These are phyloP conservation scores for Rhodotorula sp. DNA, from an alignment of 1,284 basidiomycete genomes.

Conservation along the genomic window DNA sequence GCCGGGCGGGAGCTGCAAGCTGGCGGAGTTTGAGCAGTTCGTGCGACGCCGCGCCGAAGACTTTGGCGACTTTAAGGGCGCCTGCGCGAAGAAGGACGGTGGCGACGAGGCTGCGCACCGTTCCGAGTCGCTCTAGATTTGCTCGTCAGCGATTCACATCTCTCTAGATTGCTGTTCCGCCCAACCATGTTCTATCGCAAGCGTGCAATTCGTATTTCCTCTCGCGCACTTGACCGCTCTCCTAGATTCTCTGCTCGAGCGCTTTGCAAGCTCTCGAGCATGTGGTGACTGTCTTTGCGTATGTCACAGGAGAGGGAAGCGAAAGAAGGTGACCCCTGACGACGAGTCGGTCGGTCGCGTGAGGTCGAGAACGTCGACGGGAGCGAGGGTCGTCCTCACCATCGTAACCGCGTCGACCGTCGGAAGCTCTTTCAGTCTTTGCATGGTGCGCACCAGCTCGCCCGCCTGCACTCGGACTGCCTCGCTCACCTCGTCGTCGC, in stretches of 20 bases:
- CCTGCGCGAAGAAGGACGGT: constrained; percentile 36
- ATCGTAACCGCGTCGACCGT: not conserved
- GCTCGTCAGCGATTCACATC: no score
- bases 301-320: no score
- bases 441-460: constrained; percentile 1
- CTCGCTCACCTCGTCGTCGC: not conserved
- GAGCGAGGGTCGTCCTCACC: not conserved
- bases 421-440: not conserved
- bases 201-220: no score
- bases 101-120: not conserved
- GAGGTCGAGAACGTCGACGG: not conserved
- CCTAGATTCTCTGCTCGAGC: no score
- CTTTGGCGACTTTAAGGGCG: constrained; percentile 43
- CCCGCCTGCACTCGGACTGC: not conserved
- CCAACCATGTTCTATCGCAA: no score
- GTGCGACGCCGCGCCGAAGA: constrained; percentile 47
- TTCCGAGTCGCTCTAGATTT: no score
- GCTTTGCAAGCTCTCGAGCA: no score
- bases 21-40: constrained; percentile 49
- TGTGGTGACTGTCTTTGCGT: no score
- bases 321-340: no score
- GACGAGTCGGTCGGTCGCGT: no score
- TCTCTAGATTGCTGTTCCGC: no score
- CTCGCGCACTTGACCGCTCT: no score
- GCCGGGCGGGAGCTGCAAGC: constrained; percentile 49